phyloP scores from a whole-genome alignment of 1,139 yeast species.

The Suhomyces ambrosiae region DNA sequence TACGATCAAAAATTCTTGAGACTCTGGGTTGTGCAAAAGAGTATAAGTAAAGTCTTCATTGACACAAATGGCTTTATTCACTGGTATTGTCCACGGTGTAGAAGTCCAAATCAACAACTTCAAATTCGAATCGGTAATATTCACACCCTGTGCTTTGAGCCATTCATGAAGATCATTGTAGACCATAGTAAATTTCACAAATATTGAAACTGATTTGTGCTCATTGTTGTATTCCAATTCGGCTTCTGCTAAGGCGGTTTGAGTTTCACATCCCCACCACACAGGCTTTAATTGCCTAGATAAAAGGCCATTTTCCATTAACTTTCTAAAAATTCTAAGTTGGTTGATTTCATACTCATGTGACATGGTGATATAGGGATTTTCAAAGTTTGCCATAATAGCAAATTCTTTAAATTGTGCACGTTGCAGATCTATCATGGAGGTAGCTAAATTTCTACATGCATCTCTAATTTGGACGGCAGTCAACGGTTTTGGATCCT shows the following conservation, averaged over 20 bases:
- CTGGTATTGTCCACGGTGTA: conserved; percentile 96
- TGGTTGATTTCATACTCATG: conserved; percentile 75
- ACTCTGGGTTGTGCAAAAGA: conserved; percentile 36
- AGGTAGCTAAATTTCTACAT: conserved; percentile 69
- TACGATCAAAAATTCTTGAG: conserved; percentile 50
- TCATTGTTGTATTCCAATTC: conserved; percentile 83
- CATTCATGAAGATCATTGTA: conserved; percentile 2
- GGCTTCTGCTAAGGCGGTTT: conserved; percentile 94
- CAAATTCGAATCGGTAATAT: conserved; percentile 12
- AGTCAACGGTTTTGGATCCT: conserved; percentile 16
- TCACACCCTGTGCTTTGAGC: conserved; percentile 10
- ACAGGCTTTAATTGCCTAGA: conserved; percentile 91
- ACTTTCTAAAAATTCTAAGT: conserved; percentile 63
- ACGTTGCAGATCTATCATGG: conserved; percentile 65
- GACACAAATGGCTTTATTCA: conserved; percentile 82
- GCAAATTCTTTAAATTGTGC: conserved; percentile 68
- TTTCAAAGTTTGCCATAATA: conserved; percentile 79
- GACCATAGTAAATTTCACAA: conserved; percentile 64
- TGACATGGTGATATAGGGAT: conserved; percentile 72
- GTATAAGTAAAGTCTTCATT: conserved; percentile 63
- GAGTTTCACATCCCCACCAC: conserved; percentile 95
- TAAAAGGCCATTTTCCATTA: conserved; percentile 69
- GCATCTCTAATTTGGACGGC: conserved; percentile 59
- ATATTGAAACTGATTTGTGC: conserved; percentile 72
- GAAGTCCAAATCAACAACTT: conserved; percentile 84